Conservation (phyloP, 805 yeast genomes). For the Hanseniaspora meyeri region DNA sequence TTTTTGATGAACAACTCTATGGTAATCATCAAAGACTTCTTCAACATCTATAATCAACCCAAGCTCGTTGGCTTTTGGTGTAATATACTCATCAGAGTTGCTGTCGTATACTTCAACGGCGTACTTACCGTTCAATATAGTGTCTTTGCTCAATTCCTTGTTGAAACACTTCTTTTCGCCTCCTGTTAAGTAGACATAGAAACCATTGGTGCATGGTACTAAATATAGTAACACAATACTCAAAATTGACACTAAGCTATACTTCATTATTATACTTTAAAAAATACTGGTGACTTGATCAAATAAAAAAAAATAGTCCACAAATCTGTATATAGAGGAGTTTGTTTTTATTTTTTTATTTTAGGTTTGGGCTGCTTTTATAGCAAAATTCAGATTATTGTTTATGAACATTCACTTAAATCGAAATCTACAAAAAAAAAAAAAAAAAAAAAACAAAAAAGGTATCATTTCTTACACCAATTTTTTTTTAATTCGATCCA, state of each 20-base stretch:
- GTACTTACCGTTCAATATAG: conserved; percentile 40
- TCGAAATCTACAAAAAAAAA: too few species aligned
- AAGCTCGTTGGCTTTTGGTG: conserved; percentile 27
- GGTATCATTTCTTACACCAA: too few species aligned
- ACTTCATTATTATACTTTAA: conserved; percentile 9
- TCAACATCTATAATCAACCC: conserved; percentile 37
- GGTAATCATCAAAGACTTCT: conserved; percentile 66
- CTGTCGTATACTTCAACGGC: conserved; percentile 36
- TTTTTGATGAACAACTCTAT: conserved; percentile 60
- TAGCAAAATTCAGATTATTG: too few species aligned
- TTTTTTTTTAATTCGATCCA: too few species aligned
- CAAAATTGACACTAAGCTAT: conserved; percentile 16
- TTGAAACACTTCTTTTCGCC: conserved; percentile 45
- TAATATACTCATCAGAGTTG: conserved; percentile 26
- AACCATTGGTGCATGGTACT: conserved; percentile 26
- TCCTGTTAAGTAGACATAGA: conserved; percentile 42
- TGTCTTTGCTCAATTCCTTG: conserved; percentile 41
- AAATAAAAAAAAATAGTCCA: not conserved
- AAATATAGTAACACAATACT: conserved; percentile 18
- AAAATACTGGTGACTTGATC: too few species aligned
- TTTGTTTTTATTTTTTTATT: too few species aligned
- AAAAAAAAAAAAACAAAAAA: too few species aligned
- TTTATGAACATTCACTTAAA: too few species aligned
- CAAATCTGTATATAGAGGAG: too few species aligned
- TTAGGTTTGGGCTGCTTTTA: too few species aligned